Conservation (phyloP, 2,329 filamentous ascomycete genomes). For the Penicillium decumbens region DNA sequence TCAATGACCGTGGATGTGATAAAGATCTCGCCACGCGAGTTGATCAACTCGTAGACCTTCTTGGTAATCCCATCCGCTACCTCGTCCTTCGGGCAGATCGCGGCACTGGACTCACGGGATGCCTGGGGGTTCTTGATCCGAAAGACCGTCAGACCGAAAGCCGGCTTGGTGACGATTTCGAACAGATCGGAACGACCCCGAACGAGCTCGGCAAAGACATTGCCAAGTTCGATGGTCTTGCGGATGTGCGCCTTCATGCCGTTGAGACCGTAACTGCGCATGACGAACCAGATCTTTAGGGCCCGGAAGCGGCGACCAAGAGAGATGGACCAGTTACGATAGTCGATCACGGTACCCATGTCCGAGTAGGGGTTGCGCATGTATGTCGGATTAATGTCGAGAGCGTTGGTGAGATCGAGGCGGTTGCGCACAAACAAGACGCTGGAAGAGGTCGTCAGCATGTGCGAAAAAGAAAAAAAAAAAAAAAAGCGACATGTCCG, state of each 20-base stretch:
- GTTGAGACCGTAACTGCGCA: slow-evolving; percentile 72
- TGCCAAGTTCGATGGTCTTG: slow-evolving; percentile 63
- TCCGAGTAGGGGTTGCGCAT: slow-evolving; percentile 77
- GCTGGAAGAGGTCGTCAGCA: slow-evolving; percentile 46
- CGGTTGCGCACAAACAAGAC: slow-evolving; percentile 75
- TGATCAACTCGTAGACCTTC: slow-evolving; percentile 69
- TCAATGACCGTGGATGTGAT: slow-evolving; percentile 72
- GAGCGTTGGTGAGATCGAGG: slow-evolving; percentile 69
- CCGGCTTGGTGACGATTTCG: slow-evolving; percentile 66
- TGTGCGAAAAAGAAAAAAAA: background rate
- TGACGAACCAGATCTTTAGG: slow-evolving; percentile 92
- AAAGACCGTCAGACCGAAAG: slow-evolving; percentile 76
- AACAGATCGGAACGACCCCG: slow-evolving; percentile 64
- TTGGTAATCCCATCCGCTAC: slow-evolving; percentile 66
- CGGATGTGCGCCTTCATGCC: slow-evolving; percentile 71
- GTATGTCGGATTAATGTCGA: slow-evolving; percentile 76
- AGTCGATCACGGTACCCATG: slow-evolving; percentile 81
- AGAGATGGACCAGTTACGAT: slow-evolving; percentile 95
- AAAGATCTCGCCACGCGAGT: slow-evolving; percentile 71
- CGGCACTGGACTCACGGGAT: slow-evolving; percentile 10
- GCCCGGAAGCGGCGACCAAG: slow-evolving; percentile 82
- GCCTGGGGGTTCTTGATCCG: slow-evolving; percentile 50
- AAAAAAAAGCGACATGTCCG: background rate
- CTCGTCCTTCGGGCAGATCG: slow-evolving; percentile 39
- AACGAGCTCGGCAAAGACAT: slow-evolving; percentile 63